Conservation (phyloP, 371 early-diverging fungal species). For the Cladochytrium tenue region DNA sequence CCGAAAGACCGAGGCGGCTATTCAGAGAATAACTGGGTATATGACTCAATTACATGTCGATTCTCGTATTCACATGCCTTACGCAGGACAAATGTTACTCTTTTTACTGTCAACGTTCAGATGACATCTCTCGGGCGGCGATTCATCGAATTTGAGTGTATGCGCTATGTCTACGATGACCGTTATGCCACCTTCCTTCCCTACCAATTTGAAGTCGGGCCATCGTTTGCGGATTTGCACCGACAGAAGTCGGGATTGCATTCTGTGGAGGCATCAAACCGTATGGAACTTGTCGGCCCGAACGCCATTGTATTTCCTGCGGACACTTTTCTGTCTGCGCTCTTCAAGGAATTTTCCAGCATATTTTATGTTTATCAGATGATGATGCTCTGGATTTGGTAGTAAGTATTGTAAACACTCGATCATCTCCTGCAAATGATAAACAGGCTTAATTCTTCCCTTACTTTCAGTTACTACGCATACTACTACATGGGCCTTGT, state of each 20-base stretch:
- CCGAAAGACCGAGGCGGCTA: slow-evolving; percentile 32
- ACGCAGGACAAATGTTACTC: slow-evolving; percentile 5
- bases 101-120: slow-evolving; percentile 15
- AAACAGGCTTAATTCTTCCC: background rate
- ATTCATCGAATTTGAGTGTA: slow-evolving; percentile 75
- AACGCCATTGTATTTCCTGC: slow-evolving; percentile 71
- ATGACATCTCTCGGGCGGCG: slow-evolving; percentile 47
- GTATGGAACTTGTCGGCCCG: slow-evolving; percentile 68
- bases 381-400: slow-evolving; percentile 73
- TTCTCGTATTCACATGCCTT: background rate
- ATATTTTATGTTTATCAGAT: slow-evolving; percentile 82
- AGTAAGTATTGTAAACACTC: slow-evolving; percentile 25
- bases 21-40: background rate
- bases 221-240: slow-evolving; percentile 51
- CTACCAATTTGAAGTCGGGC: slow-evolving; percentile 59
- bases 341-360: slow-evolving; percentile 66
- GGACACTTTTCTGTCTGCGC: slow-evolving; percentile 47
- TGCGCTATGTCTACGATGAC: slow-evolving; percentile 64
- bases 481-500: slow-evolving; percentile 77
- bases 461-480: slow-evolving; percentile 44
- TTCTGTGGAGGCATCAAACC: slow-evolving; percentile 54
- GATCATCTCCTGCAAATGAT: too few species aligned
- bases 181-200: slow-evolving; percentile 53
- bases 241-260: slow-evolving; percentile 53
- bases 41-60: background rate